Base-by-base conservation (phyloP, 495 filamentous ascomycete species). In the Daldinia vernicosa region DNA sequence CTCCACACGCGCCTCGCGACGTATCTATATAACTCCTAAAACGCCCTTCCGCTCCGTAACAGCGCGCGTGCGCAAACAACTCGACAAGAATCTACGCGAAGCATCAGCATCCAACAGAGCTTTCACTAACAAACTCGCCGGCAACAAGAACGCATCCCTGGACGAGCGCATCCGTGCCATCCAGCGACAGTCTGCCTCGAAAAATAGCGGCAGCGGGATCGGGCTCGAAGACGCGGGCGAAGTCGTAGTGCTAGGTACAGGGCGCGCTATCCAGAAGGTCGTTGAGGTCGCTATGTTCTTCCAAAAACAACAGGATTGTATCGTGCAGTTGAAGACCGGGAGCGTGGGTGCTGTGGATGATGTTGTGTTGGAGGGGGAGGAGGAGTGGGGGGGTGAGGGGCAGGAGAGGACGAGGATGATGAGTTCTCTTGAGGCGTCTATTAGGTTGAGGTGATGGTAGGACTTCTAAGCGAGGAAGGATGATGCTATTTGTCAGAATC, bases 31-130 rank as follows among this genome's bases (percentile, higher is more conserved):
- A n/a, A 90, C 90, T 9, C 78, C 88, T 52, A 80, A 79, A 3
- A 89, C 93, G 0, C 91, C 92, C 12, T 93, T 97, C 83, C 89
- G 96, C 79, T 87, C 89, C n/a, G 86, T 89, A 12, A 85, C 97
- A 15, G 92, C 93, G 79, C 92, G 94, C 67, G 88, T 93, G 27
- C 88, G 90, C 55, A 90, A 90, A 60, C 84, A 92, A 12, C 89
- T 98, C 2, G 84, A 89, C 5, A 86, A 89, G 19, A 87, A 91
- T 54, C 86, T 89, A 56, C 87, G 92, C 63, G 79, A 67, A 26
- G 72, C 63, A 11, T 66, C 70, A 3, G 32, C 73, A 15, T 72
- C 77, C 37, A 77, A 75, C 6, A 80, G 74, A 39, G 71, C 80
- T 0, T 69, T 81, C 32, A 76, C 81, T 6, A 84, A 83, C 40